A percentile compares a stretch with the other conserved stretches of the same genome.
phyloP scores from a whole-genome alignment of 345 rosid species.

The Citrus trifoliata region DNA sequence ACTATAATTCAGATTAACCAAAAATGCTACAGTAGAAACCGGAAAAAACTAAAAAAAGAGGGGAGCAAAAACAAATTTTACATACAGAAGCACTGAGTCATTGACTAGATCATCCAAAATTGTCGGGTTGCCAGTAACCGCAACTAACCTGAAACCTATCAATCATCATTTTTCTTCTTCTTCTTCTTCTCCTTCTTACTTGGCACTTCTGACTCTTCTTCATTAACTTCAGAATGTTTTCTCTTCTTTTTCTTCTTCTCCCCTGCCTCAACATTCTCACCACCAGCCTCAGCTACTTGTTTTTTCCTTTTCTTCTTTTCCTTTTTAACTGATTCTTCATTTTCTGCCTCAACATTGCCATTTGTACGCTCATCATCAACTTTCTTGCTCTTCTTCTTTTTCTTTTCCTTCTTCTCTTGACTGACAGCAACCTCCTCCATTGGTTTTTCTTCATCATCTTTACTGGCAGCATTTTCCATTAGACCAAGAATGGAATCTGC shows the following conservation, averaged over 20 bases:
- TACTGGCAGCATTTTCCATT: conserved; percentile 25
- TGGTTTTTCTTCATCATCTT: conserved; percentile 16
- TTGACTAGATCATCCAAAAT: conserved; percentile 6
- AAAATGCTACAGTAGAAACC: neutral
- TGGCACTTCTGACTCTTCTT: conserved; percentile 26
- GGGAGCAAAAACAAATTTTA: neutral
- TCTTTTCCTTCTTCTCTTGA: conserved; percentile 44
- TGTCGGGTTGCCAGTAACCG: neutral
- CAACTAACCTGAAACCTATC: neutral
- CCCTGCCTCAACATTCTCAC: conserved; percentile 24
- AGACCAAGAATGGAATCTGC: conserved; percentile 65
- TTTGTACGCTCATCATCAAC: conserved; percentile 28
- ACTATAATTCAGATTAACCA: neutral
- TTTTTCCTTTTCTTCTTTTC: conserved; percentile 63
- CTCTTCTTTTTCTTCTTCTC: conserved; percentile 46
- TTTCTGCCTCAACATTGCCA: conserved; percentile 28
- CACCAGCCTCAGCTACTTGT: conserved; percentile 22
- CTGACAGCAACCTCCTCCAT: conserved; percentile 19
- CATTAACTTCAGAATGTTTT: conserved; percentile 34
- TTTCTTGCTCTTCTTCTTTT: conserved; percentile 41
- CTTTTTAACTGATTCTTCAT: conserved; percentile 30
- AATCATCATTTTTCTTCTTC: conserved; percentile 19
- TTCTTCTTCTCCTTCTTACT: conserved; percentile 39
- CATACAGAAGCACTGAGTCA: neutral
- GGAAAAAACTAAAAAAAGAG: neutral